Percentiles rank a stretch among this genome's conserved stretches.
phyloP scores from a whole-genome alignment of 2,329 filamentous ascomycete species.

The Botrytis porri region DNA sequence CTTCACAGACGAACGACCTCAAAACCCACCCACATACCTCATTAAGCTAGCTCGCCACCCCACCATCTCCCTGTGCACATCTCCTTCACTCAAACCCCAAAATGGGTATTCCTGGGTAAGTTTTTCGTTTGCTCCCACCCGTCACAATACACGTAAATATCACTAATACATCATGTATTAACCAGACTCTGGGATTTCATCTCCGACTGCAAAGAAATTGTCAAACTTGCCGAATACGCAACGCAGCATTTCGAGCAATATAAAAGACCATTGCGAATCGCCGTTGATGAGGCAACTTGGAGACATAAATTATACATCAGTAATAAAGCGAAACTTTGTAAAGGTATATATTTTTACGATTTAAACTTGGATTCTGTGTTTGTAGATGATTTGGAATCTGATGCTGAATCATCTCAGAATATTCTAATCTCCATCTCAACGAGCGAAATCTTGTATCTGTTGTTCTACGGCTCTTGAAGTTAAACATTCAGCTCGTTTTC shows the following conservation, averaged over 20 bases:
- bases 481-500: constrained; percentile 77
- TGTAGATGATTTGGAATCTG: not conserved
- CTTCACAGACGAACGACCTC: not conserved
- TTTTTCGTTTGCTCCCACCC: not conserved
- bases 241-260: constrained; percentile 68
- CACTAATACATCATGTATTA: not conserved
- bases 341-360: not conserved
- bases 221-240: constrained; percentile 49
- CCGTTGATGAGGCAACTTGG: constrained; percentile 95
- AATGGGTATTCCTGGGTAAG: constrained; percentile 11
- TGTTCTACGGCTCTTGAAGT: constrained; percentile 67
- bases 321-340: not conserved
- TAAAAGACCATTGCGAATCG: constrained; percentile 71
- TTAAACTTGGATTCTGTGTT: not conserved
- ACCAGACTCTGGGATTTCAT: constrained; percentile 20
- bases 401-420: not conserved
- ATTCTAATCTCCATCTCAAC: not conserved
- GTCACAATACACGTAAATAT: not conserved
- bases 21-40: not conserved
- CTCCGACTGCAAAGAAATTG: constrained; percentile 12
- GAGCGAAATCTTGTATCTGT: constrained; percentile 67
- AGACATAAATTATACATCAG: constrained; percentile 50
- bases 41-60: not conserved
- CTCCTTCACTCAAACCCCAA: not conserved
- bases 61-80: constrained; percentile 1